Percentiles rank a stretch among this genome's conserved stretches.
Evolutionary conservation across 768 basidiomycete species (phyloP).

Genomic region (Solioccasus polychromus): DNA sequence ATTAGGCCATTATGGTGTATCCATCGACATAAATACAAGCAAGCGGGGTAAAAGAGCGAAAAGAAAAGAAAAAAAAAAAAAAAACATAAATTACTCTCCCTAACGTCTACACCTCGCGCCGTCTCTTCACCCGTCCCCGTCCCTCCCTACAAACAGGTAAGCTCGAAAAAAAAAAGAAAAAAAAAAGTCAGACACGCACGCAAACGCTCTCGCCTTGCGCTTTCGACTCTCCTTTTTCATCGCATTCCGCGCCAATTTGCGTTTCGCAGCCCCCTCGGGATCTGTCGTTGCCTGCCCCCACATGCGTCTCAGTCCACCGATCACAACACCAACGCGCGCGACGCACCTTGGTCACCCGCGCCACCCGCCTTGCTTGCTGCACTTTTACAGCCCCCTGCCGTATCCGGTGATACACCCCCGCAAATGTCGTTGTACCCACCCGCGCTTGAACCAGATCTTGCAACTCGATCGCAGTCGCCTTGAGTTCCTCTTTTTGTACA

Average conservation of each 20-base stretch:
- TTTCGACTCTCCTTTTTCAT: conserved; percentile 87
- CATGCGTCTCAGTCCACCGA: no score
- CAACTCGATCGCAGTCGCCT: conserved; percentile 75
- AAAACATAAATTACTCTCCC: background rate
- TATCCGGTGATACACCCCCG: conserved; percentile 74
- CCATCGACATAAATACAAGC: no score
- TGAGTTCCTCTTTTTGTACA: conserved; percentile 92
- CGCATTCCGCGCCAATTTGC: conserved; percentile 67
- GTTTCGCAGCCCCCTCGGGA: conserved; percentile 72
- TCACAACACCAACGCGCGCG: background rate
- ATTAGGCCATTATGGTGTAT: no score
- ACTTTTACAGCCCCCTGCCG: conserved; percentile 66
- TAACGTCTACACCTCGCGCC: conserved; percentile 36
- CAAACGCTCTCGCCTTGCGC: conserved; percentile 60
- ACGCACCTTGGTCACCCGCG: conserved; percentile 48
- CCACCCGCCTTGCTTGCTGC: conserved; percentile 68
- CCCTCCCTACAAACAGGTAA: conserved; percentile 36
- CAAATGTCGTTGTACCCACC: conserved; percentile 86
- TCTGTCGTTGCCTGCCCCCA: conserved; percentile 57
- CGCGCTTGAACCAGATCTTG: conserved; percentile 84
- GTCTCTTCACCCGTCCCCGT: conserved; percentile 47
- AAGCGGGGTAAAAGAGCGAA: no score
- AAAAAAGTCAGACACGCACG: conserved; percentile 42
- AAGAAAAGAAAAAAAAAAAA: background rate
- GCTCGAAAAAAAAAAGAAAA: background rate